Evolutionary conservation across 192 early-diverging fungal genomes (phyloP), one percentile per base, ranked within the genome.

Genomic region (Linnemannia zychae): DNA sequence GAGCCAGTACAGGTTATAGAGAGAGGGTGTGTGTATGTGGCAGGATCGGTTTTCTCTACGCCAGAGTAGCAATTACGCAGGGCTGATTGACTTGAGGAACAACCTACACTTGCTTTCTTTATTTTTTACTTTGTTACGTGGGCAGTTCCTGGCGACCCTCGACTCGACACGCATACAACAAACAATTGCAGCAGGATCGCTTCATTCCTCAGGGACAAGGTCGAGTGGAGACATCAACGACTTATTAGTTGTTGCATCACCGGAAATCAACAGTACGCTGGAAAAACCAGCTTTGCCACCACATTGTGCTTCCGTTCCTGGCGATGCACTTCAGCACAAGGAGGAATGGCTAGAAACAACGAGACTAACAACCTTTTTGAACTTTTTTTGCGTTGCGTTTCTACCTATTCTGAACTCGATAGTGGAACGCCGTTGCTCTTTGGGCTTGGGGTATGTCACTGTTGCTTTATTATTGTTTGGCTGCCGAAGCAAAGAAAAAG

Each of bases 341-440:
- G 18, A 47, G 2, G 3, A 71, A 49, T 20, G 3, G 28, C 46
- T 44, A 67, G 1, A 49, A 71, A 28, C 22, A 57, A 34, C 60
- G 49, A 38, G 22, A 37, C 68, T 63, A 50, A 24, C 31, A 17
- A 28, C 0, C 67, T 52, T 36, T 9, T 50, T 46, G 40, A 11
- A 46, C 20, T 17, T 15, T 22, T 40, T 65, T 49, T 38, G 17
- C n/a, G 22, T 49, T 36, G 24, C 50, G 24, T 46, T 73, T 60
- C n/a, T 74, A 38, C 4, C 72, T 6, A 36, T 46, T n/a, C n/a
- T 47, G 44, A 22, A 74, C 34, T 65, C n/a, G 65, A 16, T 88
- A 97, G 96, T 99, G 98, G 98, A 98, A 98, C 81, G 98, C 98
- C 0, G 98, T 99, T 22, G 98, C 98, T 37, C 90, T 99, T 63